Percentiles rank a stretch among this genome's conserved stretches.
Evolutionary conservation across 2,329 filamentous ascomycete genomes (phyloP).

Genomic region (Botrytis paeoniae): DNA sequence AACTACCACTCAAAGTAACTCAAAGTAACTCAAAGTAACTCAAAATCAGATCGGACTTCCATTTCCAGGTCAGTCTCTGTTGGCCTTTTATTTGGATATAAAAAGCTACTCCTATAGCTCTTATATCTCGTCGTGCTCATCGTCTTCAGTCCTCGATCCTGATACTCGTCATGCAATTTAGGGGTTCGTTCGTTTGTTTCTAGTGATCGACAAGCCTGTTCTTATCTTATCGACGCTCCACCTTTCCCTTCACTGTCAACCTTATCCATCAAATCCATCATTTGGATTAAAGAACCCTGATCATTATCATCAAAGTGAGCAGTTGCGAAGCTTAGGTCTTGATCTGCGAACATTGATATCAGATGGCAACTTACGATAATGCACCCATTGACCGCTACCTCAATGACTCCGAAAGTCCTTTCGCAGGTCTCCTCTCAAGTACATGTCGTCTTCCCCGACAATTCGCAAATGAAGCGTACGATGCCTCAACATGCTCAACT

Average conservation of each 20-base stretch:
- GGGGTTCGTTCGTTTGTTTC: not conserved
- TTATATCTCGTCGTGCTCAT: not conserved
- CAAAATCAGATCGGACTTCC: not conserved
- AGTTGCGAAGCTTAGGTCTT: not conserved
- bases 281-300: not conserved
- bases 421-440: not conserved
- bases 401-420: slow-evolving; percentile 5
- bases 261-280: not conserved
- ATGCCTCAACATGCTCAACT: not conserved
- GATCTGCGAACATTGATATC: not conserved
- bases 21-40: not conserved
- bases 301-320: not conserved
- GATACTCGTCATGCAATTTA: not conserved
- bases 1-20: not conserved
- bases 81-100: not conserved
- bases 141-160: not conserved
- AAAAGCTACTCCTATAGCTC: too few relatives aligned
- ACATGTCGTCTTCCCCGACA: not conserved
- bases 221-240: slow-evolving; percentile 12
- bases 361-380: slow-evolving; percentile 1
- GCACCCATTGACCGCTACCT: not conserved
- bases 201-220: slow-evolving; percentile 4
- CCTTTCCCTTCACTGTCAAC: not conserved
- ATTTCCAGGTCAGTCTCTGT: not conserved
- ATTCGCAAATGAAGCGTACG: not conserved